Percentiles rank a stretch among this genome's conserved stretches.
Conservation (phyloP, 2,329 filamentous ascomycete genomes). For the Talaromyces sp. region DNA sequence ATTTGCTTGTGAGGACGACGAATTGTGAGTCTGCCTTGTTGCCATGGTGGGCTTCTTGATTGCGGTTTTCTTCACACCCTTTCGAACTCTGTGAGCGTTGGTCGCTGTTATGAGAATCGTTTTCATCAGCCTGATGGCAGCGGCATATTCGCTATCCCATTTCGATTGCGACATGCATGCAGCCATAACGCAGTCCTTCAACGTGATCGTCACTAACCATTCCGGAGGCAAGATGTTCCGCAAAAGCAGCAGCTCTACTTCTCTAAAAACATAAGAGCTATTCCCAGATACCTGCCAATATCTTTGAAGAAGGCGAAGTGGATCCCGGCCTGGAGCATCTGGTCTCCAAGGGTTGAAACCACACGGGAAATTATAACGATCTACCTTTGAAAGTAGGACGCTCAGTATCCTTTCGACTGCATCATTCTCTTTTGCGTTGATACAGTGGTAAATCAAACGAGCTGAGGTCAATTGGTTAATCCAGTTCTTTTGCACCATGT, state of each 20-base stretch:
- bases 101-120: constrained; percentile 31
- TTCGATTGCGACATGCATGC: constrained; percentile 37
- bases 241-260: constrained; percentile 35
- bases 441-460: constrained; percentile 33
- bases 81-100: constrained; percentile 14
- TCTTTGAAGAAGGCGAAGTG: constrained; percentile 30
- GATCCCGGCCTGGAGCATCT: constrained; percentile 24
- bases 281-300: constrained; percentile 26
- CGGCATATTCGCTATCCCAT: constrained; percentile 32
- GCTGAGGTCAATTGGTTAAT: constrained; percentile 31
- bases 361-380: constrained; percentile 28
- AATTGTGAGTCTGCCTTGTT: background rate
- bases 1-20: background rate
- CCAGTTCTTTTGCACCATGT: constrained; percentile 36
- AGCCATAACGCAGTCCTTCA: constrained; percentile 35
- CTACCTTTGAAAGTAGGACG: constrained; percentile 29
- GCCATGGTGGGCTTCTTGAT: background rate
- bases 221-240: constrained; percentile 34
- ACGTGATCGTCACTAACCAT: constrained; percentile 40
- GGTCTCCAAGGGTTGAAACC: constrained; percentile 26
- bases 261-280: constrained; percentile 32
- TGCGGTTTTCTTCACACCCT: background rate
- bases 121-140: constrained; percentile 32
- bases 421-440: constrained; percentile 32
- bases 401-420: constrained; percentile 36